Evolutionary conservation across 2,329 filamentous ascomycete genomes (phyloP), one percentile per base, ranked within the genome.

Genomic region (Sporothrix brunneoviolacea): DNA sequence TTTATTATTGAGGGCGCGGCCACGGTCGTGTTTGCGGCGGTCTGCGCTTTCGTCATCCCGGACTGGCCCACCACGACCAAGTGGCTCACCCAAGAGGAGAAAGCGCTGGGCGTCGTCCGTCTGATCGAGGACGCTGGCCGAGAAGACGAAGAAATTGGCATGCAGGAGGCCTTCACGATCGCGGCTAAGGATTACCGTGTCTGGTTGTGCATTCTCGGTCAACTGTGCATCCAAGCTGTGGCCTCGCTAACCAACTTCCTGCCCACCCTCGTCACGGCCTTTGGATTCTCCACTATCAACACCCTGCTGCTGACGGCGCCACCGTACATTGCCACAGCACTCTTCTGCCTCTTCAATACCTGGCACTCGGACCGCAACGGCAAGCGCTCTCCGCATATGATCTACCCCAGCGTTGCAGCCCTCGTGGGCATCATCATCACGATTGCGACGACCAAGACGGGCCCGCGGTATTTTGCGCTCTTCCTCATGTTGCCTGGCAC

Each of bases 101-200:
- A 69, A 38, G 60, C 72, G 55, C 67, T 81, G 37, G 77, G 78
- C 0, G 74, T 78, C 60, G 61, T 77, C 30, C 70, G 79, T 5
- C n/a, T 51, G 19, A 75, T 80, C 68, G 62, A 75, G 3, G 77
- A 80, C 62, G 78, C 81, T 55, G 75, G 78, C 1, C 77, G 76
- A 36, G 75, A 80, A 60, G 74, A 73, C 1, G 77, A 80, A 52
- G 67, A 65, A 7, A 77, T 81, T 57, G 68, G 69, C 0, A 65
- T 67, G 1, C 69, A 72, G n/a, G 70, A 78, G 57, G 72, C 72
- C 3, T 59, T 69, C 2, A 74, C 79, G 47, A 77, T 83, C 73
- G 77, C 79, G 0, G 59, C 82, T 44, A 79, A 76, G 62, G 81
- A 84, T 54, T 15, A 66, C 55, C 83, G 83, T 68, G 79, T 82